A percentile compares a stretch with the other conserved stretches of the same genome.
phyloP scores from a whole-genome alignment of 2,329 filamentous ascomycete genomes.

The Ophiocordyceps robertsii region DNA sequence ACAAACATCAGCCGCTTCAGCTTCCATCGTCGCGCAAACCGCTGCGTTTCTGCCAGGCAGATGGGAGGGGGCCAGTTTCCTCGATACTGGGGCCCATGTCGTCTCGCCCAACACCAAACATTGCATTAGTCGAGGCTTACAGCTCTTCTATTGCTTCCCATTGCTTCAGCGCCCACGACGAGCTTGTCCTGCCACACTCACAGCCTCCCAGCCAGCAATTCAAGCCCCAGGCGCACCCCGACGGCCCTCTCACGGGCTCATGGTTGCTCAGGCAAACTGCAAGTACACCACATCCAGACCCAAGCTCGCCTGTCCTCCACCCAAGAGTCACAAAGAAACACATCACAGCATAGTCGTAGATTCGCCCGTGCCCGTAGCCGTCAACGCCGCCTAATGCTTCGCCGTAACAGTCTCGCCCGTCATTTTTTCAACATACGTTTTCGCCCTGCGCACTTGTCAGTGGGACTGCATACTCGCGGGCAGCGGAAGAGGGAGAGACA shows the following conservation, averaged over 20 bases:
- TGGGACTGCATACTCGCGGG: constrained; percentile 4
- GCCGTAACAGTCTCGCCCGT: constrained; percentile 51
- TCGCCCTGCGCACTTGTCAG: constrained; percentile 37
- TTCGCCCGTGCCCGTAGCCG: background rate
- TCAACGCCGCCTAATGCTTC: constrained; percentile 45
- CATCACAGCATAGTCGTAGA: background rate
- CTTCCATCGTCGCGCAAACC: no score
- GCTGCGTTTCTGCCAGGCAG: no score
- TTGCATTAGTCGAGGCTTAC: background rate
- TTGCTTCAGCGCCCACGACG: background rate
- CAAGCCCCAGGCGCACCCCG: background rate
- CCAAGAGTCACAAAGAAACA: background rate
- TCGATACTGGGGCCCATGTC: no score
- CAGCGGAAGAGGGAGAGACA: constrained; percentile 20
- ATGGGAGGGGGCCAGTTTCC: no score
- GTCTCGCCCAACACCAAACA: background rate
- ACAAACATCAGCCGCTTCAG: no score
- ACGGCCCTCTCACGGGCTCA: background rate
- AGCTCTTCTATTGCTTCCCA: background rate
- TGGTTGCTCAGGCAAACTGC: background rate
- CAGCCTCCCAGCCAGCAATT: background rate
- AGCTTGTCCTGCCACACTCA: background rate
- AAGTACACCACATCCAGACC: background rate
- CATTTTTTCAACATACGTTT: constrained; percentile 52
- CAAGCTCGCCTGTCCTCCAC: background rate